These are phyloP conservation scores for Phytophthora constricta DNA, from an alignment of 352 stramenopile genomes.

Conservation along the genomic window DNA sequence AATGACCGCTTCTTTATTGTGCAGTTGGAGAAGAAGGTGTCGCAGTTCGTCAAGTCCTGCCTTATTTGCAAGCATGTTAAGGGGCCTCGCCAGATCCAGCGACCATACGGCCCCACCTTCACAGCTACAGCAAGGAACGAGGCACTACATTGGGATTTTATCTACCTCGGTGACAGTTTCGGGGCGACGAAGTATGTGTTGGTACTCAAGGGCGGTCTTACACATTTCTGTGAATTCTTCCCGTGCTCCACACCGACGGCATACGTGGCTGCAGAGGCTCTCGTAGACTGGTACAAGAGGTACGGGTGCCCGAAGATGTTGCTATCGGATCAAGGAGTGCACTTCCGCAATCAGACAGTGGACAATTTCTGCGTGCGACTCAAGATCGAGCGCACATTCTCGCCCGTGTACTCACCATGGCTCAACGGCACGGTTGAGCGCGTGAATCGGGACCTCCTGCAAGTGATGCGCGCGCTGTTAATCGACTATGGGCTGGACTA, in stretches of 20 bases:
- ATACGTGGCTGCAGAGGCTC: not conserved
- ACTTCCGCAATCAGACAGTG: conserved; percentile 4
- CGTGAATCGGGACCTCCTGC: conserved; percentile 11
- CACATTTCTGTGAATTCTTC: conserved; percentile 9
- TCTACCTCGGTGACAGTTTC: not conserved
- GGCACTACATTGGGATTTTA: conserved; percentile 7
- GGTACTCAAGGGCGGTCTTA: conserved; percentile 1
- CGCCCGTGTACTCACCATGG: not conserved
- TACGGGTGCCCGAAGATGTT: not conserved
- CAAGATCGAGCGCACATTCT: conserved; percentile 14
- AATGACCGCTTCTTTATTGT: conserved; percentile 4
- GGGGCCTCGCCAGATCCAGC: not conserved
- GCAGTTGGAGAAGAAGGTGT: conserved; percentile 1
- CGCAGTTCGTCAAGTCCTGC: not conserved
- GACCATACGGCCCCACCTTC: not conserved
- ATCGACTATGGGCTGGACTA: conserved; percentile 11
- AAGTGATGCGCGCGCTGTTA: conserved; percentile 5
- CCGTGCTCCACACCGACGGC: conserved; percentile 1
- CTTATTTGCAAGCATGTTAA: conserved; percentile 6
- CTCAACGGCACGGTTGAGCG: conserved; percentile 4
- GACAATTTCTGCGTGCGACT: not conserved
- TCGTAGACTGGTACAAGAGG: conserved; percentile 1
- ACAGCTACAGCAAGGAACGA: not conserved
- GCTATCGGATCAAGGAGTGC: not conserved
- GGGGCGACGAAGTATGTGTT: not conserved